Conservation (phyloP, 1,284 basidiomycete genomes). For the Apiotrichum siamense region DNA sequence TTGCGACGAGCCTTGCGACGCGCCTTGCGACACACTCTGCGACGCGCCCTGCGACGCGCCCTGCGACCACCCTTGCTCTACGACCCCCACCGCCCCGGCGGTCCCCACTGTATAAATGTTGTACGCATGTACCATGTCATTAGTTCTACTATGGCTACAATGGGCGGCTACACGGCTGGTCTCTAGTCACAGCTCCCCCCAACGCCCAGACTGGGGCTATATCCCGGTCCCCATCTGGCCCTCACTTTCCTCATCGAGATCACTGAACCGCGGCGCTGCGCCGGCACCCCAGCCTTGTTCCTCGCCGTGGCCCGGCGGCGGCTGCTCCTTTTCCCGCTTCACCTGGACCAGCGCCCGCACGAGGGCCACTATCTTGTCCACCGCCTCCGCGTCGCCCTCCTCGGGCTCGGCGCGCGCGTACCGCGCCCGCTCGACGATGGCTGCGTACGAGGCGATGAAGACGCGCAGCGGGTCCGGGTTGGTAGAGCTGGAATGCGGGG, state of each 20-base stretch:
- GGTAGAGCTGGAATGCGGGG: neutral
- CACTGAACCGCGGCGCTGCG: too few species aligned
- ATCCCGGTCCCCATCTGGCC: too few species aligned
- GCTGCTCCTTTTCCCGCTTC: neutral
- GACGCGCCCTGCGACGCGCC: too few species aligned
- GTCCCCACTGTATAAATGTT: conserved; percentile 1
- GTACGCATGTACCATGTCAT: conserved; percentile 7
- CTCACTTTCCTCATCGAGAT: too few species aligned
- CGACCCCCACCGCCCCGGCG: neutral
- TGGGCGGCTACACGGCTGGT: neutral
- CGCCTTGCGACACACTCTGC: too few species aligned
- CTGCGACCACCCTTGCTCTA: too few species aligned
- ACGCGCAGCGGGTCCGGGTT: conserved; percentile 48
- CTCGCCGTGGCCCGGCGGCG: too few species aligned
- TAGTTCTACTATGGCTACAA: conserved; percentile 8
- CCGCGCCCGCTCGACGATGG: conserved; percentile 67
- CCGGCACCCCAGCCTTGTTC: too few species aligned
- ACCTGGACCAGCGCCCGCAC: conserved; percentile 44
- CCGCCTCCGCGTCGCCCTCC: conserved; percentile 63
- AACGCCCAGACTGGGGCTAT: too few species aligned
- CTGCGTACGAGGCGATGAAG: conserved; percentile 69
- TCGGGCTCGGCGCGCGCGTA: conserved; percentile 60
- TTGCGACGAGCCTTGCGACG: too few species aligned
- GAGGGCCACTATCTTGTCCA: conserved; percentile 59
- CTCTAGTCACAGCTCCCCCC: too few species aligned